Percentiles rank a stretch among this genome's conserved stretches.
Conservation (phyloP, 352 stramenopile genomes). For the Phytopythium chamaehyphon region DNA sequence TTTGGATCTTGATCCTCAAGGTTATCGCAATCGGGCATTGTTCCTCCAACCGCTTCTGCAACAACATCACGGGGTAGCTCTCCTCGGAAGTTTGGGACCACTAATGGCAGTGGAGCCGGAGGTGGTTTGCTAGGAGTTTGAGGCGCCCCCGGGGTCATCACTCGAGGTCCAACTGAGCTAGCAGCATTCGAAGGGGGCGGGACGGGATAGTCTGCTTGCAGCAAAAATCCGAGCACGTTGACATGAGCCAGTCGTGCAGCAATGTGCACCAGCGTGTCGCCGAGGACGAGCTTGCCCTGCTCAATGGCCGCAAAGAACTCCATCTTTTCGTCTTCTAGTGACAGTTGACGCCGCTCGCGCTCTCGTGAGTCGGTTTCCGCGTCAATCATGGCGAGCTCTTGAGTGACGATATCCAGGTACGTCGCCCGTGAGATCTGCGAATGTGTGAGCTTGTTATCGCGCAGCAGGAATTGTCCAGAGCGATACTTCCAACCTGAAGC, state of each 20-base stretch:
- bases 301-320: slow-evolving; percentile 69
- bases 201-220: slow-evolving; percentile 46
- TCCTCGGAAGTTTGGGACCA: slow-evolving; percentile 66
- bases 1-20: slow-evolving; percentile 12
- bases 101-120: slow-evolving; percentile 16
- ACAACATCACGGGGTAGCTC: slow-evolving; percentile 46
- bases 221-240: slow-evolving; percentile 53
- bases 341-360: slow-evolving; percentile 35
- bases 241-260: slow-evolving; percentile 50
- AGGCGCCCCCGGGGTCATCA: not conserved
- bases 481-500: slow-evolving; percentile 31
- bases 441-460: not conserved
- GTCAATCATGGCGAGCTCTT: slow-evolving; percentile 52
- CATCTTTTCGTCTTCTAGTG: slow-evolving; percentile 72
- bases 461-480: not conserved
- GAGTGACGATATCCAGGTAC: slow-evolving; percentile 72
- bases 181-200: slow-evolving; percentile 7
- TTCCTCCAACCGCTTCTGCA: not conserved
- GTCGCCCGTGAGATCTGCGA: slow-evolving; percentile 61
- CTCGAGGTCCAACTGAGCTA: not conserved
- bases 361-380: slow-evolving; percentile 56
- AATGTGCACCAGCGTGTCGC: slow-evolving; percentile 72
- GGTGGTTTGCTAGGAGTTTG: not conserved
- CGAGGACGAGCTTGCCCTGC: slow-evolving; percentile 47
- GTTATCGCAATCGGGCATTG: no score